Conservation (phyloP, 495 filamentous ascomycete genomes). For the Aspergillus bertholletiae region DNA sequence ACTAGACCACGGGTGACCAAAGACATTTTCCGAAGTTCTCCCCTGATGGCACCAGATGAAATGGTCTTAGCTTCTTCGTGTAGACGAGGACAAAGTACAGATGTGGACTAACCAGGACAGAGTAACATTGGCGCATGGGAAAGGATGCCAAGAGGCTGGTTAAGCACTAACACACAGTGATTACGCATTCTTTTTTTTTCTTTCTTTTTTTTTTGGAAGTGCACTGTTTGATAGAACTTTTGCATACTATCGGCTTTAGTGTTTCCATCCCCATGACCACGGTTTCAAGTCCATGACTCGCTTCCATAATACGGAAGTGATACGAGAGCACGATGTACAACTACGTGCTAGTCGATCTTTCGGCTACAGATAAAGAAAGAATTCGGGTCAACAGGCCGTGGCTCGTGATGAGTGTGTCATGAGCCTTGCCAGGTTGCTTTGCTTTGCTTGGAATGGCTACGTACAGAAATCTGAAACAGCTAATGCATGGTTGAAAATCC, state of each 20-base stretch:
- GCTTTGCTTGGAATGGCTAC: slow-evolving; percentile 10
- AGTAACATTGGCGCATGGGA: neutral
- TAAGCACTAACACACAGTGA: slow-evolving; percentile 10
- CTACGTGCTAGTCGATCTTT: neutral
- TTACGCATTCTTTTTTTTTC: slow-evolving; percentile 9
- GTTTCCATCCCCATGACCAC: neutral
- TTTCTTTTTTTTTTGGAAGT: neutral
- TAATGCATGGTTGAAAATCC: neutral
- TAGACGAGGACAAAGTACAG: neutral
- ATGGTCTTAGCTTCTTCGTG: neutral
- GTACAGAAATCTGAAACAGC: slow-evolving; percentile 19
- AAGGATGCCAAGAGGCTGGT: slow-evolving; percentile 4
- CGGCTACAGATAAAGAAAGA: neutral
- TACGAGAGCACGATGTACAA: neutral
- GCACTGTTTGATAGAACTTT: too few relatives aligned
- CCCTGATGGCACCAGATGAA: neutral
- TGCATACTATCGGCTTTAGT: neutral
- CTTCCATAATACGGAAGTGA: neutral
- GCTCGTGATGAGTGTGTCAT: neutral
- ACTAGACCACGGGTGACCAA: neutral
- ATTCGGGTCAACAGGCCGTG: neutral
- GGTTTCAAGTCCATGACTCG: neutral
- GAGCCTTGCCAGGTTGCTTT: neutral
- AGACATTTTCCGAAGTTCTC: neutral
- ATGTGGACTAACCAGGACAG: neutral